Base-by-base conservation (phyloP, 805 yeast genomes). In the Metschnikowia chrysomelidarum region DNA sequence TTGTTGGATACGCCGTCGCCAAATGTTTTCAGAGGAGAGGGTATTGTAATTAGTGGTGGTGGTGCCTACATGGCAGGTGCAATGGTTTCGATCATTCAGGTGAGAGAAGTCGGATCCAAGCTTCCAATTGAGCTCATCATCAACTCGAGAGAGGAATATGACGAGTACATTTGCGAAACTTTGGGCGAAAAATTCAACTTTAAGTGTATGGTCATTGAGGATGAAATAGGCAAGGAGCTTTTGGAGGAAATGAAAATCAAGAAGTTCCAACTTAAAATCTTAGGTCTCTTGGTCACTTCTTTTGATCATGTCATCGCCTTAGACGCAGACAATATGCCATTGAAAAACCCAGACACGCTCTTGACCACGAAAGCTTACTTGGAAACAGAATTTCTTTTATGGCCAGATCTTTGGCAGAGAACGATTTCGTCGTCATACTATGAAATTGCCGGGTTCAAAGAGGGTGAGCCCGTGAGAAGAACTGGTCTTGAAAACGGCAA, bases 321-420 rank as follows among this genome's bases (percentile, higher is more conserved):
- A 19, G 69, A 64, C 40, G 55, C 65, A 2, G 67, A 60, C 40
- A 60, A 54, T 36, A 48, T 61, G 44, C 59, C 67, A 1, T 43
- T 62, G 21, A 50, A 49, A 22, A 59, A 60, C 28, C 54, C 61
- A 2, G 67, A 61, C 34, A 31, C 34, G 3, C 43, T 62, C 13
- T 32, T 64, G 8, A 34, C 47, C 21, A 27, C 54, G 10, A 54
- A 52, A 21, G 54, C 59, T 6, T 63, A 47, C 37, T 30, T 53
- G 17, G 30, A 50, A 11, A 48, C 59, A 1, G 52, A 53, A 17
- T 60, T 57, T 43, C 34, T 64, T 10, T 35, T 64, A 27, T 64
- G 67, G 67, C 69, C 68, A 1, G 64, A 62, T 37, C 40, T 54
- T 23, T 60, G 64, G 64, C 62, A 56, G 21, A 56, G 57, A 43